phyloP scores from a whole-genome alignment of 2,329 filamentous ascomycete genomes.

The Tolypocladium endophyticum region DNA sequence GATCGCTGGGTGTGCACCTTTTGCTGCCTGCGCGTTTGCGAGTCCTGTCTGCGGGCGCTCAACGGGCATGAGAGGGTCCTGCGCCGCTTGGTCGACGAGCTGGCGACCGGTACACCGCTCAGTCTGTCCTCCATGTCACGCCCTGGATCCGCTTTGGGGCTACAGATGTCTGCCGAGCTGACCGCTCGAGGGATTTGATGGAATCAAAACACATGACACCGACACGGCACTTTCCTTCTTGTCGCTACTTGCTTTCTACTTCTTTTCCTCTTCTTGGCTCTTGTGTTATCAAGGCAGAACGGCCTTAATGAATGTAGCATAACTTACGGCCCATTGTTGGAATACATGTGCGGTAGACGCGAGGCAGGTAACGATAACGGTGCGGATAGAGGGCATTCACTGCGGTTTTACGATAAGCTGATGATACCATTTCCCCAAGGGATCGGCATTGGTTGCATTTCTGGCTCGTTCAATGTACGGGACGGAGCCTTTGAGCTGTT shows the following conservation, averaged over 20 bases:
- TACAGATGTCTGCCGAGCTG: conserved; percentile 5
- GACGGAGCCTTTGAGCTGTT: background rate
- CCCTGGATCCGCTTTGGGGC: conserved; percentile 10
- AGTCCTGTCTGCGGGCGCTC: conserved; percentile 32
- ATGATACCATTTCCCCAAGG: conserved; percentile 1
- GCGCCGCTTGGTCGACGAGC: conserved; percentile 24
- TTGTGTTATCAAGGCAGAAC: background rate
- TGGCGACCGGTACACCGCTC: conserved; percentile 7
- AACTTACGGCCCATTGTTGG: background rate
- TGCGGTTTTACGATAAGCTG: background rate
- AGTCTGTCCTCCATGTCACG: conserved; percentile 10
- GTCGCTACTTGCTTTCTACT: background rate
- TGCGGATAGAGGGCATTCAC: background rate
- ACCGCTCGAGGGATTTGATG: background rate
- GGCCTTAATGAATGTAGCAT: background rate
- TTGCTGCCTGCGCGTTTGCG: conserved; percentile 43
- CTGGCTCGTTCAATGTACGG: background rate
- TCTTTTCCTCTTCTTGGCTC: background rate
- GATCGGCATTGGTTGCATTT: background rate
- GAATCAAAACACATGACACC: background rate
- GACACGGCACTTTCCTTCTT: background rate
- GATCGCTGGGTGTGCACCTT: conserved; percentile 37
- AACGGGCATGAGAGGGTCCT: conserved; percentile 32
- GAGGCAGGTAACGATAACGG: background rate
- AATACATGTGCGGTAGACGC: background rate